A percentile compares a stretch with the other conserved stretches of the same genome.
Conservation (phyloP, 176 grass and related monocot species). For the Elaeis guineensis region DNA sequence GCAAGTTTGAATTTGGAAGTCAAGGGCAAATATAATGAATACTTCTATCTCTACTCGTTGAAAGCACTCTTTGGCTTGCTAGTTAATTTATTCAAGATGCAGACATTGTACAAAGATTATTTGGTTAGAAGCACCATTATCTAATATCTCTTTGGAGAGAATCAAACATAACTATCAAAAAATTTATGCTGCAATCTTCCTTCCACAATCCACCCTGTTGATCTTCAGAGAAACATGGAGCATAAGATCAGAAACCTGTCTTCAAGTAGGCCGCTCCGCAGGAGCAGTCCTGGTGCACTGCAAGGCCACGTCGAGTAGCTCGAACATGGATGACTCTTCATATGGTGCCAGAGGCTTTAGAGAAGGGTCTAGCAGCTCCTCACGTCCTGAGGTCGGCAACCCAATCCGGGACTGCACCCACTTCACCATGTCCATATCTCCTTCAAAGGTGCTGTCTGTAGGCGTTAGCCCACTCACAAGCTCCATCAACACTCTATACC, state of each 20-base stretch:
- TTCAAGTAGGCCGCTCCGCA: conserved; percentile 59
- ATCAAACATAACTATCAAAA: neutral
- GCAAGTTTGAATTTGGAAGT: no score
- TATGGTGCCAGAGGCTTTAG: conserved; percentile 47
- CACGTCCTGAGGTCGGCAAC: conserved; percentile 16
- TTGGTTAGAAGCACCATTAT: no score
- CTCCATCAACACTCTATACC: conserved; percentile 91
- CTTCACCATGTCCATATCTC: conserved; percentile 75
- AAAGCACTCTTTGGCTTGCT: no score
- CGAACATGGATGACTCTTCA: conserved; percentile 54
- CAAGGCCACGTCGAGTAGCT: conserved; percentile 63
- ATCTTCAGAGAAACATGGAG: conserved; percentile 59
- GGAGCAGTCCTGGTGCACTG: conserved; percentile 54
- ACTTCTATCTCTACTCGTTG: no score
- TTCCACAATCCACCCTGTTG: conserved; percentile 28
- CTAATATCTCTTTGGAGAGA: no score
- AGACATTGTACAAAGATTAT: no score
- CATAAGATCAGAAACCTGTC: conserved; percentile 73
- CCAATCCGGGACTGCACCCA: conserved; percentile 64
- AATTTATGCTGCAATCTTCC: conserved; percentile 13
- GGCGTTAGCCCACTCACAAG: conserved; percentile 66
- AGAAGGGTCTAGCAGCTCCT: conserved; percentile 51
- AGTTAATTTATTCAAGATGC: no score
- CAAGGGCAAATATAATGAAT: no score
- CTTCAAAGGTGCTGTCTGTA: conserved; percentile 64